Base-by-base conservation (phyloP, 2,329 filamentous ascomycete species). In the Hymenotorrendiella dingleyae region DNA sequence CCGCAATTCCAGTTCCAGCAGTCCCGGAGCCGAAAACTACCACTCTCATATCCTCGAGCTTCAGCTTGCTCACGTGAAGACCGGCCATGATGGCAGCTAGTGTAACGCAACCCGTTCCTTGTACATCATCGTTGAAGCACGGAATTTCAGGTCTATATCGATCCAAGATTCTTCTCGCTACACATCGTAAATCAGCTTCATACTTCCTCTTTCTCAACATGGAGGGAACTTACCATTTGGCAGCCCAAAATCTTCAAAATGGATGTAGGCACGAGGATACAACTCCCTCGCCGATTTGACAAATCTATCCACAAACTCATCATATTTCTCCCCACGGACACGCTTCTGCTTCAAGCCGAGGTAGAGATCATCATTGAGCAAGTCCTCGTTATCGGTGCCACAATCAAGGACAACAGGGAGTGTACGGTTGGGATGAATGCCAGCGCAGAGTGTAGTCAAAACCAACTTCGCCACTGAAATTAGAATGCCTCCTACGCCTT, bases 111-210 rank as follows among this genome's bases (percentile, higher is more conserved):
- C 88, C 89, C 0, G 89, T 94, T 1, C 88, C 89, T 62, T 94
- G 88, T 0, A 94, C 81, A 60, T 94, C 88, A 45, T 94, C 89
- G 56, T 94, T 94, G 71, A 95, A 94, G 62, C 87, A 94, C 0
- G 88, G 73, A 6, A 91, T 82, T 37, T 84, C 59, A 0, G 81
- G 72, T 1, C 82, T 76, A 55, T 93, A 94, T 26, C 72, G 75
- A 46, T 94, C 85, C 1, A 94, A 70, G 2, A 94, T 76, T 3
- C 85, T 76, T 22, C 84, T 73, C 0, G 86, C 57, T 58, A 27
- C 23, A n/a, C 36, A 14, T 12, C 1, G 2, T 8, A 2, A 43
- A 27, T 21, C 16, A 16, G 16, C 6, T 22, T n/a, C n/a, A n/a
- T n/a, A 14, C 19, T 32, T 6, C 4, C 10, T 19, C 11, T 12